phyloP scores from a whole-genome alignment of 2,329 filamentous ascomycete genomes.

The Neopestalotiopsis clavispora region DNA sequence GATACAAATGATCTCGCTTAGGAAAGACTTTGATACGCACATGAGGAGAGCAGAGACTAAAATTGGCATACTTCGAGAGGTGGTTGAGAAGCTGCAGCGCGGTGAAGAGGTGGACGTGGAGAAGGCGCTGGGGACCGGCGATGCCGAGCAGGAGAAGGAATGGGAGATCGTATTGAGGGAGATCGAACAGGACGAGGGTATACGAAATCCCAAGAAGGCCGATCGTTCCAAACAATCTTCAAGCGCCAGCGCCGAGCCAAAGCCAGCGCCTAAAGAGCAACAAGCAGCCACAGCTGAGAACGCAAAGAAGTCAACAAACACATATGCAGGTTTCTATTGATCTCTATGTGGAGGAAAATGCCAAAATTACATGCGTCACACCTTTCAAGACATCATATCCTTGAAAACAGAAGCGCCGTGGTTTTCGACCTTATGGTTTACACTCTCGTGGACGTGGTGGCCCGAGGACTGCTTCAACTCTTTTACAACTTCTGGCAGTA shows the following conservation, averaged over 20 bases:
- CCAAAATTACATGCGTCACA: constrained; percentile 21
- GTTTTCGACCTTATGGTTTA: constrained; percentile 28
- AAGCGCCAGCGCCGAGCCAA: constrained; percentile 29
- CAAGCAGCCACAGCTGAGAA: constrained; percentile 14
- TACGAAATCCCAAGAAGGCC: constrained; percentile 52
- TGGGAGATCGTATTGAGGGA: constrained; percentile 80
- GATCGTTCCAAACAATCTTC: constrained; percentile 41
- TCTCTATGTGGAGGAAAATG: constrained; percentile 22
- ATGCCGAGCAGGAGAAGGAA: constrained; percentile 74
- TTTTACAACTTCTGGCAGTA: constrained; percentile 62
- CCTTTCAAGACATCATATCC: constrained; percentile 62
- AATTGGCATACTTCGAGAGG: constrained; percentile 76
- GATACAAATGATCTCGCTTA: constrained; percentile 86
- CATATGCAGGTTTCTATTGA: constrained; percentile 58
- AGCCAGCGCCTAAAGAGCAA: constrained; percentile 20
- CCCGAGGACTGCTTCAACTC: constrained; percentile 44
- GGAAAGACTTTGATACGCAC: constrained; percentile 75
- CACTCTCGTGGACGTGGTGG: constrained; percentile 20
- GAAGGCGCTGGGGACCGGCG: constrained; percentile 77
- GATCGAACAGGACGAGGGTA: constrained; percentile 66
- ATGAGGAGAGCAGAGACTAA: constrained; percentile 78
- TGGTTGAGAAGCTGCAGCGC: constrained; percentile 70
- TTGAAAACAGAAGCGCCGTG: constrained; percentile 52
- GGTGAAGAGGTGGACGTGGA: constrained; percentile 87
- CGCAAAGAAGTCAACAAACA: constrained; percentile 28